phyloP scores from a whole-genome alignment of 2,329 filamentous ascomycete species.

The Cryphonectria radicalis region DNA sequence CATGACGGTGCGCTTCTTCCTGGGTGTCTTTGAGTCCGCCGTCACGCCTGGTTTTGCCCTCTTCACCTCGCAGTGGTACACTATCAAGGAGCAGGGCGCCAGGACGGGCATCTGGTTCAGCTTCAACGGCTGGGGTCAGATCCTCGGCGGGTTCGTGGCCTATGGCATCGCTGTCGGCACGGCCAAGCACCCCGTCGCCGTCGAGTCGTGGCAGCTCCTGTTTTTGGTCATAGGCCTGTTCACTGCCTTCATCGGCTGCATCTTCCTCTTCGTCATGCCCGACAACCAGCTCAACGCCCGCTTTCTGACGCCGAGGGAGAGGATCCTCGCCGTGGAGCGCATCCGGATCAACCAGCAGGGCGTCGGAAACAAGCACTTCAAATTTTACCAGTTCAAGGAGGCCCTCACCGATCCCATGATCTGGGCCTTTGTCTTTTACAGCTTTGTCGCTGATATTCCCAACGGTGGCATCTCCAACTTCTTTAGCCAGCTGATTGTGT shows the following conservation, averaged over 20 bases:
- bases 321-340: slow-evolving; percentile 54
- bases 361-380: slow-evolving; percentile 71
- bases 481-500: slow-evolving; percentile 48
- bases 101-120: slow-evolving; percentile 70
- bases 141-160: slow-evolving; percentile 45
- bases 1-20: slow-evolving; percentile 68
- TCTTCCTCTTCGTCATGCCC: slow-evolving; percentile 55
- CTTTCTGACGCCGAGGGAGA: slow-evolving; percentile 61
- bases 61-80: slow-evolving; percentile 74
- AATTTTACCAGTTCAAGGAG: slow-evolving; percentile 61
- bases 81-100: slow-evolving; percentile 67
- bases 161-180: slow-evolving; percentile 57
- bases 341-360: slow-evolving; percentile 69
- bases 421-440: slow-evolving; percentile 43
- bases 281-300: slow-evolving; percentile 46
- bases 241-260: slow-evolving; percentile 50
- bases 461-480: slow-evolving; percentile 43
- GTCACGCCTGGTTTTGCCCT: slow-evolving; percentile 72
- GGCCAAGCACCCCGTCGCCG: slow-evolving; percentile 39
- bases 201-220: slow-evolving; percentile 69
- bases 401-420: slow-evolving; percentile 44
- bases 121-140: slow-evolving; percentile 51
- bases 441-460: slow-evolving; percentile 42
- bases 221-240: slow-evolving; percentile 59
- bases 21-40: slow-evolving; percentile 70